Evolutionary conservation across 441 rosid species (phyloP), one percentile per base, ranked within the genome.

Genomic region (Omphalea diandra): DNA sequence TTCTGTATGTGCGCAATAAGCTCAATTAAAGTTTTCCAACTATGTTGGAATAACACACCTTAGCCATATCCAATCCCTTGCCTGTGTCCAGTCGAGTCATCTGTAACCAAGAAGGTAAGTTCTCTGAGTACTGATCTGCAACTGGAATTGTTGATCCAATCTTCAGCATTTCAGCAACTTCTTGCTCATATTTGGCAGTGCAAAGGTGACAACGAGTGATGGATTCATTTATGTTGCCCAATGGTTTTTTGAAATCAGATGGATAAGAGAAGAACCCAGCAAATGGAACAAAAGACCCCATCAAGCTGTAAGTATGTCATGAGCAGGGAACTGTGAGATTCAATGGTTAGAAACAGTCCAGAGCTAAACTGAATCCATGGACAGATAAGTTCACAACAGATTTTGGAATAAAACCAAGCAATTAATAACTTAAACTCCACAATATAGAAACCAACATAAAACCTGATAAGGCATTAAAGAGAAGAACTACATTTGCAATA

Each of bases 241-340:
- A 69, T 38, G 86, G 81, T 63, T 58, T 73, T 67, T 65, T 84
- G 61, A 77, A 81, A 77, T 89, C 96, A 15, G 87, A 73, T 1
- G 91, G 75, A 26, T 84, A 68, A 18, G 97, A 73, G 81, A 94
- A 91, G 83, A 91, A 88, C 43, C 98, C 97, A 71, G 88, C 93
- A 77, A 94, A 83, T 31, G 97, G 98, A 41, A 94, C 88, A 73
- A 91, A 91, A 0, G 98, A 94, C 73, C 85, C 91, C 97, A 91
- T 82, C 83, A 91, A 89, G 86, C 98, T 93, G 97, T 46, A 80
- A 73, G 72, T 63, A 81, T 68, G 61, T 68, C 78, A 83, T 73
- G 67, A 75, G 76, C 75, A 74, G 47, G 64, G 67, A 77, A 80
- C 80, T 70, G 80, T 82, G 79, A 82, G 84, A 81, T 70, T 76